A percentile compares a stretch with the other conserved stretches of the same genome.
These are phyloP conservation scores for Lentithecium fluviatile DNA, from an alignment of 495 filamentous ascomycete genomes.

Conservation along the genomic window DNA sequence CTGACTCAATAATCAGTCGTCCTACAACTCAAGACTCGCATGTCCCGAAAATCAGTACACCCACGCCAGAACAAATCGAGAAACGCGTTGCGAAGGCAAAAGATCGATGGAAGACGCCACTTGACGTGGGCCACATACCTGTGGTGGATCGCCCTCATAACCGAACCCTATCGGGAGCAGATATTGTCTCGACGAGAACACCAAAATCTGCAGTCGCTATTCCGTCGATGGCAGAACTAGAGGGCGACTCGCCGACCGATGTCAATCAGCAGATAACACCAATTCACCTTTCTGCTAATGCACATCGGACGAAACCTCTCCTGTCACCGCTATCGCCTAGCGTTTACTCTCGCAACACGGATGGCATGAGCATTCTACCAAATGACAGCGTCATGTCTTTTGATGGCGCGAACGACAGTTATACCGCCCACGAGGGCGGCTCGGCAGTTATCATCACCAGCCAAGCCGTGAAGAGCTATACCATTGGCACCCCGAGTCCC, in stretches of 20 bases:
- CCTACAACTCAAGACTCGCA: neutral
- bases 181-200: neutral
- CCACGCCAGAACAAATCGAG: constrained; percentile 35
- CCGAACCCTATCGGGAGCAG: constrained; percentile 27
- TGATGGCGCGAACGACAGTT: constrained; percentile 4
- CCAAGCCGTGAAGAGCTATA: constrained; percentile 38
- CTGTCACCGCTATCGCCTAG: constrained; percentile 42
- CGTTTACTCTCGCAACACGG: constrained; percentile 41
- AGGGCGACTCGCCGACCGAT: neutral
- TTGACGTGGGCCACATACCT: constrained; percentile 34
- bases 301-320: constrained; percentile 16
- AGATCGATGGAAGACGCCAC: constrained; percentile 39
- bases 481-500: constrained; percentile 33
- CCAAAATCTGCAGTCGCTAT: neutral
- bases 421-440: constrained; percentile 4
- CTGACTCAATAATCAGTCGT: neutral
- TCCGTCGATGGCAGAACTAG: neutral
- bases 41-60: constrained; percentile 15
- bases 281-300: neutral
- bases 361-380: constrained; percentile 35
- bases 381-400: constrained; percentile 32
- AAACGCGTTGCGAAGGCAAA: constrained; percentile 34
- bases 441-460: constrained; percentile 41
- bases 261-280: neutral
- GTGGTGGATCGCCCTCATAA: constrained; percentile 24